Percentiles rank a stretch among this genome's conserved stretches.
These are phyloP conservation scores for Aurinia saxatilis DNA, from an alignment of 345 rosid species.

Conservation along the genomic window DNA sequence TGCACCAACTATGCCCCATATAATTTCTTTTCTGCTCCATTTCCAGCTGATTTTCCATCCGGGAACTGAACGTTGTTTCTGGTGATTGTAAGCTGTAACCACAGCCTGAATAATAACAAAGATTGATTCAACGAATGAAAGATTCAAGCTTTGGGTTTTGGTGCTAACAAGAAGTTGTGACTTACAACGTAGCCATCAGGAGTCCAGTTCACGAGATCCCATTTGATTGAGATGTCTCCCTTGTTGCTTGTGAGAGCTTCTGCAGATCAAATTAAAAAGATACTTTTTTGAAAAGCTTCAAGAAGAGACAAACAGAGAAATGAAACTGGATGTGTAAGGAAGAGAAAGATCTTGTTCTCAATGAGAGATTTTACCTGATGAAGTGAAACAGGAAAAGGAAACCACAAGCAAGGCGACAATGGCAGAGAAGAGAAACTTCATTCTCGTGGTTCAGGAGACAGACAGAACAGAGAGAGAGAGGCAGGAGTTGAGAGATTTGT, in stretches of 20 bases:
- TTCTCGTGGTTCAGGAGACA: constrained; percentile 14
- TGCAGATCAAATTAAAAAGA: neutral
- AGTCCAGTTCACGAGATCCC: constrained; percentile 83
- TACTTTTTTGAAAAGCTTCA: neutral
- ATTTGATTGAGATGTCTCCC: constrained; percentile 78
- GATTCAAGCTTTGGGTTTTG: neutral
- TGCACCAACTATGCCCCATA: constrained; percentile 52
- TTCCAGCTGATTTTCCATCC: constrained; percentile 69
- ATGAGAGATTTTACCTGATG: constrained; percentile 41
- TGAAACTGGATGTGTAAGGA: neutral
- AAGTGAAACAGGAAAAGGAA: constrained; percentile 42
- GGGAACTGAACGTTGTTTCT: constrained; percentile 62
- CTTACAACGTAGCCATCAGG: constrained; percentile 93
- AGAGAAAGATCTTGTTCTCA: neutral
- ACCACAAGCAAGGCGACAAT: constrained; percentile 40
- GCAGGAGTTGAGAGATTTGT: too few species aligned
- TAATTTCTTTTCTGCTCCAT: constrained; percentile 55
- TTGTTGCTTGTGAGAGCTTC: constrained; percentile 45
- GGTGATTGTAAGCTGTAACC: constrained; percentile 65
- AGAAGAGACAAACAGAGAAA: neutral
- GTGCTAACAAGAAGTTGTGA: neutral
- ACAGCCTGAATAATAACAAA: constrained; percentile 40
- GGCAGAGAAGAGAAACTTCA: constrained; percentile 35
- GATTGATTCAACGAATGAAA: neutral
- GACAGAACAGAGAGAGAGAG: neutral